phyloP scores from a whole-genome alignment of 23 red algal genomes.

The Gracilaria caudata region DNA sequence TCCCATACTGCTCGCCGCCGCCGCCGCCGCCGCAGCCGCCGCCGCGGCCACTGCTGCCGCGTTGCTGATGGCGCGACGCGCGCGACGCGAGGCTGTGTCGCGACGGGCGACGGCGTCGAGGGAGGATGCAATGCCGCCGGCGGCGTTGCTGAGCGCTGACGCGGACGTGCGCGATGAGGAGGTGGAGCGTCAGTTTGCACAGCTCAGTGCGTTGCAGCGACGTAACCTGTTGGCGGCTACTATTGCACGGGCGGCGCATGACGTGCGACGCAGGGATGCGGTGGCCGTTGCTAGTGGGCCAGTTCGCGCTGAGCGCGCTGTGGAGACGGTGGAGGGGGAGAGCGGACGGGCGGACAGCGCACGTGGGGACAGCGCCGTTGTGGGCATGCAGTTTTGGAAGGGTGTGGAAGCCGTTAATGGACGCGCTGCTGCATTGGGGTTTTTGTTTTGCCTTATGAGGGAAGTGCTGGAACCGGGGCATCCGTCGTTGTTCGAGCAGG shows the following conservation, averaged over 20 bases:
- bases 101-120: neutral
- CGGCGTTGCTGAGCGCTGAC: slow-evolving; percentile 7
- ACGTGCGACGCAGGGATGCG: neutral
- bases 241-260: slow-evolving; percentile 5
- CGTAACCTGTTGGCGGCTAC: slow-evolving; percentile 27
- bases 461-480: slow-evolving; percentile 61
- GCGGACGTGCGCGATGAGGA: neutral
- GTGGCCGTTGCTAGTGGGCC: too few species aligned
- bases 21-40: slow-evolving; percentile 8
- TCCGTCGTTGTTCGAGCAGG: slow-evolving; percentile 58
- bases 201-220: slow-evolving; percentile 20
- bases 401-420: slow-evolving; percentile 45
- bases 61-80: slow-evolving; percentile 24
- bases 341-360: neutral
- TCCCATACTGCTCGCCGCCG: slow-evolving; percentile 10
- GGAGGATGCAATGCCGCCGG: neutral
- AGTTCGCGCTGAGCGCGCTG: neutral
- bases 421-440: slow-evolving; percentile 50
- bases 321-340: neutral
- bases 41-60: slow-evolving; percentile 6
- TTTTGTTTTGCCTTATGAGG: slow-evolving; percentile 50
- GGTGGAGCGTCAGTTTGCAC: neutral
- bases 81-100: neutral
- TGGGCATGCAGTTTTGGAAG: slow-evolving; percentile 21
- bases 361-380: neutral